Percentiles rank a stretch among this genome's conserved stretches.
Evolutionary conservation across 176 grass and related monocot genomes (phyloP).

Genomic region (Rhynchospora breviuscula): DNA sequence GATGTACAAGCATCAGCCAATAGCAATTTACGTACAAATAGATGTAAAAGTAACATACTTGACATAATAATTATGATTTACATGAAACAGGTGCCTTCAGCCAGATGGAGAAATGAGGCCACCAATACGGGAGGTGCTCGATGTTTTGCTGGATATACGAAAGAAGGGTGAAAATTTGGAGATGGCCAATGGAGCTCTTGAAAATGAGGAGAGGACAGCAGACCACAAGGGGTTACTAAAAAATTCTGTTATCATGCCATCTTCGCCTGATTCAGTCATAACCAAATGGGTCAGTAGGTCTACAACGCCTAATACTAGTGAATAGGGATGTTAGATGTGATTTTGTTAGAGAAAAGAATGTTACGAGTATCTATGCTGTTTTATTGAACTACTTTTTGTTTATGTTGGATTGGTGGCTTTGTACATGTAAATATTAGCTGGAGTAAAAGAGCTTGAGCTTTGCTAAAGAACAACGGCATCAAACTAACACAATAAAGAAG

Average conservation of each 20-base stretch:
- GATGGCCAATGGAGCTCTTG: neutral
- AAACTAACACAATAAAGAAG: conserved; percentile 2
- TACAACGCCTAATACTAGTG: conserved; percentile 62
- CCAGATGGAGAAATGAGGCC: conserved; percentile 82
- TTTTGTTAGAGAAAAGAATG: neutral
- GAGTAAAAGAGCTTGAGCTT: neutral
- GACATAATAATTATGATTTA: neutral
- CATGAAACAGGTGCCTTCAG: conserved; percentile 53
- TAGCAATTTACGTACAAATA: neutral
- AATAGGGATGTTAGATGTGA: conserved; percentile 13
- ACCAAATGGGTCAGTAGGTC: conserved; percentile 48
- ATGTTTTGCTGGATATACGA: conserved; percentile 52
- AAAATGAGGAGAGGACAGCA: neutral
- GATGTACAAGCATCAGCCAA: neutral
- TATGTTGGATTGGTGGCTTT: neutral
- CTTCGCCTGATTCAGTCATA: conserved; percentile 54
- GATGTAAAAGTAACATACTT: neutral
- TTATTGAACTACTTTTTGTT: neutral
- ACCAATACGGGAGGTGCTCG: conserved; percentile 73
- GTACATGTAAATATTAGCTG: conserved; percentile 11
- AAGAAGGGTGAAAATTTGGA: neutral
- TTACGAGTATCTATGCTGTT: neutral
- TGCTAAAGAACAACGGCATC: neutral
- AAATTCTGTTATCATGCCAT: neutral
- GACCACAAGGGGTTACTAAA: conserved; percentile 37